These are phyloP conservation scores for Teunomyces tritomae DNA, from an alignment of 805 yeast genomes.

Conservation along the genomic window DNA sequence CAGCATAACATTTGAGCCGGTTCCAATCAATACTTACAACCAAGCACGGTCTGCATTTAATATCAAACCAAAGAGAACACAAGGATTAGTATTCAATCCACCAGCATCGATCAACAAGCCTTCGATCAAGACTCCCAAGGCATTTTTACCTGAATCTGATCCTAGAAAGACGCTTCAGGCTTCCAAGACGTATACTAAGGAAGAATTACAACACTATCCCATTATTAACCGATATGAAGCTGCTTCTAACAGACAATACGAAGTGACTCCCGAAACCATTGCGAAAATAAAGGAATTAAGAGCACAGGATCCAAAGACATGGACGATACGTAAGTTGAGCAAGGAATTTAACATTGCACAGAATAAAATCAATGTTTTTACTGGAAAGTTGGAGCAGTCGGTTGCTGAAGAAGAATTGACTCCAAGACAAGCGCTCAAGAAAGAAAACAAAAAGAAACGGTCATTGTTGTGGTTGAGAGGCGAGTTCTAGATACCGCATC, in stretches of 20 bases:
- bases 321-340: conserved; percentile 66
- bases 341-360: conserved; percentile 53
- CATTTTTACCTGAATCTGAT: conserved; percentile 63
- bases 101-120: conserved; percentile 47
- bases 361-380: conserved; percentile 35
- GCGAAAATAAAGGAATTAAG: conserved; percentile 58
- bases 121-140: conserved; percentile 60
- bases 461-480: conserved; percentile 62
- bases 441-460: conserved; percentile 58
- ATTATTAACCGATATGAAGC: conserved; percentile 36
- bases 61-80: conserved; percentile 52
- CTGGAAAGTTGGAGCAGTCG: conserved; percentile 31
- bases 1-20: conserved; percentile 31
- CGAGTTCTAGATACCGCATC: conserved; percentile 36
- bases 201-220: conserved; percentile 39
- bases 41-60: conserved; percentile 63
- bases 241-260: conserved; percentile 44
- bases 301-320: conserved; percentile 52
- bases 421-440: conserved; percentile 42
- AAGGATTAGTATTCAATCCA: conserved; percentile 65
- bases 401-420: conserved; percentile 42
- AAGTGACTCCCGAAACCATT: conserved; percentile 56
- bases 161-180: conserved; percentile 47
- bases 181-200: conserved; percentile 28
- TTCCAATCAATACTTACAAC: conserved; percentile 57